Evolutionary conservation across 768 basidiomycete species (phyloP), one percentile per base, ranked within the genome.

Genomic region (Ramaria rubella): DNA sequence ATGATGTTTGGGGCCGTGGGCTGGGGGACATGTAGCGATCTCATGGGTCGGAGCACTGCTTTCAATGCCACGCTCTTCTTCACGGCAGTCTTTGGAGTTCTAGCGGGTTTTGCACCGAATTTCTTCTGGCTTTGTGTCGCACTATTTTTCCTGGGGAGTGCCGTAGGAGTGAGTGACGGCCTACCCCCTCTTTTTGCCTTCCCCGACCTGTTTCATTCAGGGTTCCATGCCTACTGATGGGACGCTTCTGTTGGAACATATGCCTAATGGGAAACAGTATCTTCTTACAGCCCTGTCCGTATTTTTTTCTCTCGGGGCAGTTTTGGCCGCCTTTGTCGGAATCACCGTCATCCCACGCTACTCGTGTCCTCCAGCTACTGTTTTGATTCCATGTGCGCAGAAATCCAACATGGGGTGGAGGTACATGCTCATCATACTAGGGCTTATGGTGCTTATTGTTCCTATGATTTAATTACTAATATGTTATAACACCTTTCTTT

Each of bases 171-270:
- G 71, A 70, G 84, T 72, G 36, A 38, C n/a, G 17, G 12, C 15
- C 19, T n/a, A 31, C 42, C 14, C 50, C 30, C 44, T 21, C 31
- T 44, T 14, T 31, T 11, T 49, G 43, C 17, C 26, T 45, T 36
- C 27, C 1, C 17, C 21, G 30, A 34, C 43, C 24, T n/a, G n/a
- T n/a, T 46, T 53, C 48, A 40, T 21, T 17, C 55, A 94, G 90
- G 87, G 94, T 38, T 86, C 91, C 42, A 95, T 97, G 92, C 94
- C 94, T 1, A 98, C 94, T 0, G 95, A 97, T 62, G 94, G 94
- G 5, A 97, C 93, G 0, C 81, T 95, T 3, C 79, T 93, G 23
- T 77, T 93, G 8, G 95, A 99, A 64, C 93, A 96, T 63, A 84
- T 97, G 75, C 95, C 95, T 2, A 83, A 86, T 61, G 81, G 81